phyloP scores from a whole-genome alignment of 331 rosid genomes.

The Erythrophleum ivorense region DNA sequence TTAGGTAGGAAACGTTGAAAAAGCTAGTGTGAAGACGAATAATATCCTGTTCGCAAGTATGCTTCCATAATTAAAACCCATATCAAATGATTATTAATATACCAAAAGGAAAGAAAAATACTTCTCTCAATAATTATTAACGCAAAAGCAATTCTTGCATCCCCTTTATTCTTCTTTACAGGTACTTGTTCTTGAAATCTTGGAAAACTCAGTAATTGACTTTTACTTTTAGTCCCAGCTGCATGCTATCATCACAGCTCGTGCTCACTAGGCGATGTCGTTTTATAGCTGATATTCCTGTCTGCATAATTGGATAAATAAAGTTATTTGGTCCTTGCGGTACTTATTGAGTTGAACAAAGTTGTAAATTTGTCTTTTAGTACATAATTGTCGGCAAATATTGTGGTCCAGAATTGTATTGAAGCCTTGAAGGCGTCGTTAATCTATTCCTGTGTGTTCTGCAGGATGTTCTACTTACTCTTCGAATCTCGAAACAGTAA shows the following conservation, averaged over 20 bases:
- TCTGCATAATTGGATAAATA: not conserved
- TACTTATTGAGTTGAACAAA: not conserved
- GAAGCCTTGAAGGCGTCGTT: not conserved
- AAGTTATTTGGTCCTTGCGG: not conserved
- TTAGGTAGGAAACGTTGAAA: not conserved
- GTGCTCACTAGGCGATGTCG: not conserved
- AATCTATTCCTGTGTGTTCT: not conserved
- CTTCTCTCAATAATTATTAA: slow-evolving; percentile 1
- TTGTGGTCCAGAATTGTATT: not conserved
- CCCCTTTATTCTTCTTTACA: not conserved
- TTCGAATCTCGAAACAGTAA: slow-evolving; percentile 72
- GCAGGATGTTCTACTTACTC: slow-evolving; percentile 91
- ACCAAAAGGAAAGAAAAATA: not conserved
- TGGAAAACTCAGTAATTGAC: not conserved
- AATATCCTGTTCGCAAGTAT: not conserved
- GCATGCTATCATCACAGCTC: not conserved
- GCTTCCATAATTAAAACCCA: not conserved
- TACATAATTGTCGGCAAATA: not conserved
- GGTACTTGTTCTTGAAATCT: not conserved
- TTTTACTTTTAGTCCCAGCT: slow-evolving; percentile 3
- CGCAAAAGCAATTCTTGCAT: slow-evolving; percentile 25
- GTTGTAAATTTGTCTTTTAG: not conserved
- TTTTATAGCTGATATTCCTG: not conserved
- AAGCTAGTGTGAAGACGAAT: slow-evolving; percentile 12
- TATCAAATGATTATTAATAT: not conserved